Conservation (phyloP, 2,329 filamentous ascomycete species). For the Arthrobotrys entomopaga region DNA sequence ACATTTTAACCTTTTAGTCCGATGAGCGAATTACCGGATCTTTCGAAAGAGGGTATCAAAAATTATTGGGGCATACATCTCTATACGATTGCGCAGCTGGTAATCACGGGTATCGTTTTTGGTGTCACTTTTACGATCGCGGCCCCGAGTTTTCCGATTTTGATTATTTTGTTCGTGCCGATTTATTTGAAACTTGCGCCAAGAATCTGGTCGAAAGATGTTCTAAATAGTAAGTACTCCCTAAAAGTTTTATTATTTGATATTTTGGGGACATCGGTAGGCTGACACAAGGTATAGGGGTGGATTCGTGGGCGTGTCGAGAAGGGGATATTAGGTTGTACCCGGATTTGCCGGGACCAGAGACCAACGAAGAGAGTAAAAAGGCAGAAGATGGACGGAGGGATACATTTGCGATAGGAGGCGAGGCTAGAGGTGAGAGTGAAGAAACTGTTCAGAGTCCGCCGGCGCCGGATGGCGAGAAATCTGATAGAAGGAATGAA, state of each 20-base stretch:
- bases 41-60: conserved; percentile 62
- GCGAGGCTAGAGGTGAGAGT: neutral
- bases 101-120: conserved; percentile 71
- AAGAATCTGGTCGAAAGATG: conserved; percentile 69
- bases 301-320: conserved; percentile 64
- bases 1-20: conserved; percentile 57
- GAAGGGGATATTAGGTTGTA: conserved; percentile 52
- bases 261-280: neutral
- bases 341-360: conserved; percentile 44
- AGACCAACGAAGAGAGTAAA: neutral
- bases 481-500: neutral
- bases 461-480: neutral
- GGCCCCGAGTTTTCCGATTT: conserved; percentile 71
- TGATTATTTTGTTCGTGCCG: conserved; percentile 73
- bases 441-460: conserved; percentile 17
- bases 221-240: conserved; percentile 62
- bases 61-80: conserved; percentile 69
- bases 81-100: conserved; percentile 70
- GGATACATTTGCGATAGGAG: neutral
- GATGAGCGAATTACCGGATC: conserved; percentile 65
- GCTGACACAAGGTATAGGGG: conserved; percentile 56
- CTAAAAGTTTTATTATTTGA: neutral
- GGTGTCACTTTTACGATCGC: conserved; percentile 72
- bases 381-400: neutral
- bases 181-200: conserved; percentile 72